A percentile compares a stretch with the other conserved stretches of the same genome.
Evolutionary conservation across 176 grass and related monocot species (phyloP).

Genomic region (Phragmites australis): DNA sequence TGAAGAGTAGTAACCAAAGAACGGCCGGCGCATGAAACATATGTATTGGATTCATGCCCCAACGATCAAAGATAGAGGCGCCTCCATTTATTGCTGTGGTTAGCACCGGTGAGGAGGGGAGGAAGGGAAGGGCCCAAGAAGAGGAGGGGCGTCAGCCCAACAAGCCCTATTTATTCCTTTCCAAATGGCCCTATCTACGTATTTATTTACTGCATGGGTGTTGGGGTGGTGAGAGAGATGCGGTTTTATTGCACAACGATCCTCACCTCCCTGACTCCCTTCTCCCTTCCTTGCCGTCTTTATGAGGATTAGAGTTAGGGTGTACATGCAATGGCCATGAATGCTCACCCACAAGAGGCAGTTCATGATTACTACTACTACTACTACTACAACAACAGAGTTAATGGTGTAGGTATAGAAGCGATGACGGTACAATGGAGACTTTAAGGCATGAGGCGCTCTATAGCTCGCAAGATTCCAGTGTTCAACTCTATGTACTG

Average conservation of each 20-base stretch:
- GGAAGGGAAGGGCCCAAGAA: not conserved
- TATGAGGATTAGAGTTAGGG: constrained; percentile 32
- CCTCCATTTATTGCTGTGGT: constrained; percentile 46
- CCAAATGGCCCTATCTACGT: not conserved
- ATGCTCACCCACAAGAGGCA: constrained; percentile 52
- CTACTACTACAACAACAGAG: not conserved
- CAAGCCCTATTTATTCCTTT: constrained; percentile 12
- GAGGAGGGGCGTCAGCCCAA: not conserved
- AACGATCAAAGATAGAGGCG: constrained; percentile 48
- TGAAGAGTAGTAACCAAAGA: constrained; percentile 13
- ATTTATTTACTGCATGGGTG: constrained; percentile 27
- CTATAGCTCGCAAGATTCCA: not conserved
- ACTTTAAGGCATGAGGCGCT: constrained; percentile 9
- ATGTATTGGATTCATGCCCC: constrained; percentile 42
- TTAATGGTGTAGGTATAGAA: constrained; percentile 39
- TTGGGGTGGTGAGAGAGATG: constrained; percentile 15
- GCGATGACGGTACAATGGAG: constrained; percentile 32
- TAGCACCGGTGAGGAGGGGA: not conserved
- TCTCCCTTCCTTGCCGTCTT: not conserved
- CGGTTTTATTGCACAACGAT: constrained; percentile 9
- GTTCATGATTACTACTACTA: constrained; percentile 36
- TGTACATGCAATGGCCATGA: constrained; percentile 38
- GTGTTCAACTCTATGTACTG: not conserved
- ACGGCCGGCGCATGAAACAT: too few species aligned
- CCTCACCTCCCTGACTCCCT: not conserved